Evolutionary conservation across 2,329 filamentous ascomycete genomes (phyloP).

Genomic region (Dactylella cylindrospora): DNA sequence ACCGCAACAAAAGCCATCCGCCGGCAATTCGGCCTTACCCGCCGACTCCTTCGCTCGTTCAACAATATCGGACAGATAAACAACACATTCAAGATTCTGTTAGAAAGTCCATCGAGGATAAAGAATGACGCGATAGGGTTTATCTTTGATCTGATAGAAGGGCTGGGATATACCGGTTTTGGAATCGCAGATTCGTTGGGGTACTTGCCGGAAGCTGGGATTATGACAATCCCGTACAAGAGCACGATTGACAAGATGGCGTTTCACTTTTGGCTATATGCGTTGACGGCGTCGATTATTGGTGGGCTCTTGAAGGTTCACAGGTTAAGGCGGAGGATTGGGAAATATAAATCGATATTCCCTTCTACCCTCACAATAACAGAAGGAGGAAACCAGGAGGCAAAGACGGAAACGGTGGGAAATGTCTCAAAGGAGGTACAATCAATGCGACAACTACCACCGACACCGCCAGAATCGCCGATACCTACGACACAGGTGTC

Average conservation of each 20-base stretch:
- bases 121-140: slow-evolving; percentile 11
- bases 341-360: slow-evolving; percentile 27
- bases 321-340: slow-evolving; percentile 9
- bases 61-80: slow-evolving; percentile 37
- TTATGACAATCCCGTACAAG: slow-evolving; percentile 26
- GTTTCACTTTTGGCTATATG: slow-evolving; percentile 41
- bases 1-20: slow-evolving; percentile 29
- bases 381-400: background rate
- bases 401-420: background rate
- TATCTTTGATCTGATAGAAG: slow-evolving; percentile 28
- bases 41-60: slow-evolving; percentile 32
- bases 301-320: slow-evolving; percentile 18
- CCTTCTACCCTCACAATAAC: background rate
- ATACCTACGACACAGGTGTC: slow-evolving; percentile 15
- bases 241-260: slow-evolving; percentile 28
- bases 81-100: slow-evolving; percentile 17
- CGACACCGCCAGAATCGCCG: slow-evolving; percentile 33
- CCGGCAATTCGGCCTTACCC: slow-evolving; percentile 35
- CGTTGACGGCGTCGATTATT: slow-evolving; percentile 31
- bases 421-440: background rate
- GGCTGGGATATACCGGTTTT: slow-evolving; percentile 34
- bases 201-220: slow-evolving; percentile 34
- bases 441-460: slow-evolving; percentile 14
- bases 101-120: slow-evolving; percentile 14
- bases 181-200: slow-evolving; percentile 33